These are phyloP conservation scores for Scutellaria minor DNA, from an alignment of 257 asterid genomes.

Conservation along the genomic window DNA sequence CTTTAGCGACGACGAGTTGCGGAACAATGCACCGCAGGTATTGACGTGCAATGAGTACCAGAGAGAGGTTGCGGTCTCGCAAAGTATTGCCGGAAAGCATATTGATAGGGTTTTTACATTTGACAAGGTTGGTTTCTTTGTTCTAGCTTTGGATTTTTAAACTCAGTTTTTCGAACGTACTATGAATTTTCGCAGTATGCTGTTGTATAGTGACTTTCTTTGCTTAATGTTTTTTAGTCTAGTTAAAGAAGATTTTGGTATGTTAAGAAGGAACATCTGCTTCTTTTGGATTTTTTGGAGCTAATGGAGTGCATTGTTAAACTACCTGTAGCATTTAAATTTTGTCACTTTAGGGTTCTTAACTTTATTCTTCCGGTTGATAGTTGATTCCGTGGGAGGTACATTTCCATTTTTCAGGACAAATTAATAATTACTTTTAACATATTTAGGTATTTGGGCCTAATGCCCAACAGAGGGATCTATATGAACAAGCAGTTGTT, in stretches of 20 bases:
- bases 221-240: not conserved
- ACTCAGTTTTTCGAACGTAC: not conserved
- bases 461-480: constrained; percentile 75
- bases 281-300: constrained; percentile 16
- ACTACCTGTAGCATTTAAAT: not conserved
- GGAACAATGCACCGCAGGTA: constrained; percentile 89
- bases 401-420: not conserved
- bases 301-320: constrained; percentile 11
- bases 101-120: constrained; percentile 83
- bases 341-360: not conserved
- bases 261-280: not conserved
- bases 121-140: constrained; percentile 64
- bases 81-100: constrained; percentile 88
- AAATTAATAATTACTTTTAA: not conserved
- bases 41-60: constrained; percentile 80
- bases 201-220: not conserved
- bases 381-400: not conserved
- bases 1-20: constrained; percentile 82
- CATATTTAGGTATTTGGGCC: constrained; percentile 82
- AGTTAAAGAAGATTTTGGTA: constrained; percentile 3
- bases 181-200: not conserved
- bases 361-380: not conserved
- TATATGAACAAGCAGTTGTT: constrained; percentile 78
- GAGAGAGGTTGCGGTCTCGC: constrained; percentile 83
- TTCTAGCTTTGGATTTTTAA: not conserved